phyloP scores from a whole-genome alignment of 208 protist genomes.

The Trypanosoma brucei region DNA sequence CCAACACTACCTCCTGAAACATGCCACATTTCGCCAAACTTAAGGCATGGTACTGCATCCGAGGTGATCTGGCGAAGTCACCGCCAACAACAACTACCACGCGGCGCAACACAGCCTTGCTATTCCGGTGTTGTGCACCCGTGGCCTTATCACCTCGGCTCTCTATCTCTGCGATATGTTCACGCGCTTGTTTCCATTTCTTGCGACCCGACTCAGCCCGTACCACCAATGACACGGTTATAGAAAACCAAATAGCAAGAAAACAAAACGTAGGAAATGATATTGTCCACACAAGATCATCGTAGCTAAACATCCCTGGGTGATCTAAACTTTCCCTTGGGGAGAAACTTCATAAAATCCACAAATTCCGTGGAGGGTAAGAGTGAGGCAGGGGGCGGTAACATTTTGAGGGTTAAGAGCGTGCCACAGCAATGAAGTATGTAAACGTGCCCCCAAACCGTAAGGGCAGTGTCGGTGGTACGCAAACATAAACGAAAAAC shows the following conservation, averaged over 20 bases:
- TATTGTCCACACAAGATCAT: constrained; percentile 56
- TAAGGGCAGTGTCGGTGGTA: too few species aligned
- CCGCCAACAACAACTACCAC: constrained; percentile 86
- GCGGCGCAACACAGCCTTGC: constrained; percentile 37
- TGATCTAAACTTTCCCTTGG: constrained; percentile 7
- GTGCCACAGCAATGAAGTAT: too few species aligned
- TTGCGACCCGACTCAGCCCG: constrained; percentile 45
- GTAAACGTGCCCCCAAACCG: too few species aligned
- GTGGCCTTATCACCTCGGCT: not conserved
- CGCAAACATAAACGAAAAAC: too few species aligned
- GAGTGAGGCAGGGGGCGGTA: too few species aligned
- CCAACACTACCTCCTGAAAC: constrained; percentile 71
- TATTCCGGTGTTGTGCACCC: constrained; percentile 1
- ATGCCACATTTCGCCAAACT: constrained; percentile 63
- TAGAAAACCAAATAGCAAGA: constrained; percentile 65
- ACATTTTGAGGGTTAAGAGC: too few species aligned
- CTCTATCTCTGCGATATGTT: constrained; percentile 23
- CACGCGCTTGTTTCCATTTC: constrained; percentile 35
- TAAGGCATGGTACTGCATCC: constrained; percentile 90
- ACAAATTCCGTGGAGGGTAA: too few species aligned
- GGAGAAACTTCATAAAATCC: constrained; percentile 3
- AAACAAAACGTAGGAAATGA: constrained; percentile 50
- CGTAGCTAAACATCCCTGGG: constrained; percentile 39
- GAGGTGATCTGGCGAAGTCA: constrained; percentile 82
- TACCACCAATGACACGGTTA: constrained; percentile 61